Evolutionary conservation across 768 basidiomycete species (phyloP).

Genomic region (Russula brevipes): DNA sequence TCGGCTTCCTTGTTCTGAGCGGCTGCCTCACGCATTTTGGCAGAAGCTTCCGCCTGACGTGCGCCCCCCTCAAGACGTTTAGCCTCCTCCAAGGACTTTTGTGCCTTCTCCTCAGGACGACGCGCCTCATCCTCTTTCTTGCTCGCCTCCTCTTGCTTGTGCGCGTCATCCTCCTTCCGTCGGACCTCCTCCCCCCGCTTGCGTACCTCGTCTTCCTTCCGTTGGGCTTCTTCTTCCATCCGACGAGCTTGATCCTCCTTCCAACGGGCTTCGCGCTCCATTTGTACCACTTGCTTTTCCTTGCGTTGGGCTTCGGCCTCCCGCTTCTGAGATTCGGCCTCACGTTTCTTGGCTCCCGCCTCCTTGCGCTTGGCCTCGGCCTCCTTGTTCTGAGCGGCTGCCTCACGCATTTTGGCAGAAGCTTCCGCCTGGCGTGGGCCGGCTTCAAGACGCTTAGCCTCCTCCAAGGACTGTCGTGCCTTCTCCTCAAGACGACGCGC

Average conservation of each 20-base stretch:
- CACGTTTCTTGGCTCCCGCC: constrained; percentile 29
- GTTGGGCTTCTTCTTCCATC: constrained; percentile 34
- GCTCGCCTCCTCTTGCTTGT: constrained; percentile 29
- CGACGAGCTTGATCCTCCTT: constrained; percentile 32
- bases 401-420: not conserved
- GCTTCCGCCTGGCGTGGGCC: constrained; percentile 18
- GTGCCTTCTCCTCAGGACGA: constrained; percentile 27
- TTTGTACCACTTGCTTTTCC: constrained; percentile 31
- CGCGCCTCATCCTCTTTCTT: constrained; percentile 27
- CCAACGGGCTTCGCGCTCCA: constrained; percentile 33
- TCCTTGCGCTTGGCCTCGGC: not conserved
- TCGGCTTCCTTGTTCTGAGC: not conserved
- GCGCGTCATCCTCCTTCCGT: constrained; percentile 32
- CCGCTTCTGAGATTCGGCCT: constrained; percentile 32
- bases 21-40: not conserved
- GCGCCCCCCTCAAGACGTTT: constrained; percentile 25
- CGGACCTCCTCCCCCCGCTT: constrained; percentile 30
- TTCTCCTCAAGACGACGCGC: constrained; percentile 27
- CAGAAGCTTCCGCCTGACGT: constrained; percentile 1
- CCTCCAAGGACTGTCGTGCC: constrained; percentile 22
- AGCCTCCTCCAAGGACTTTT: constrained; percentile 23
- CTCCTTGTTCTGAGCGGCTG: not conserved
- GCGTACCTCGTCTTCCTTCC: constrained; percentile 30
- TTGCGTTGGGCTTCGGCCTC: constrained; percentile 33
- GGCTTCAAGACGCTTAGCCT: constrained; percentile 24